Base-by-base conservation (phyloP, 2,329 filamentous ascomycete species). In the Arthrobotrys entomopaga region DNA sequence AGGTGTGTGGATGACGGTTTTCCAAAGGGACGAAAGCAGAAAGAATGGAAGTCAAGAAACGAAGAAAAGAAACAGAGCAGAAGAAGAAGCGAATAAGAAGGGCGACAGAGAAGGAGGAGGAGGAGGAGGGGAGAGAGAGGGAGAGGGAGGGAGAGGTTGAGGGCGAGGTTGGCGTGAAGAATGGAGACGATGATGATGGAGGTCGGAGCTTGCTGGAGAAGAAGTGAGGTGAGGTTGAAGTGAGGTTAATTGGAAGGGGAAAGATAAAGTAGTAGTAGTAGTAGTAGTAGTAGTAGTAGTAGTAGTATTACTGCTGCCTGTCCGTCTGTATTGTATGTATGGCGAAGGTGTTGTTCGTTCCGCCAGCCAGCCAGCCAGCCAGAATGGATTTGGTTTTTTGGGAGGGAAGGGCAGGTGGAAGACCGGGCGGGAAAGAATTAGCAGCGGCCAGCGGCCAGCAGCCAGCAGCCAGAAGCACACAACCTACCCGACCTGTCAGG, bases 381-480 rank as follows among this genome's bases (percentile, higher is more conserved):
- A 34, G 3, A 26, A 26, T 26, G 24, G 7, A n/a, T n/a, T 26
- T 34, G 29, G 5, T 34, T 34, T 34, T 34, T n/a, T n/a, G n/a
- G n/a, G n/a, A n/a, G n/a, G 29, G 29, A 8, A 34, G 54, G 64
- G 70, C 61, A 74, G 63, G 70, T 74, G 70, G 57, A 67, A 67
- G 63, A 65, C 34, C 34, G 59, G 58, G 56, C 56, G 61, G 69
- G 69, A 73, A 73, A 48, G 69, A 73, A 73, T 66, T 67, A 65
- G 67, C 61, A 64, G 43, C 48, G 26, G 38, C 46, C n/a, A 10
- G 10, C 58, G 43, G 24, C 48, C 10, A 40, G 16, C n/a, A n/a
- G n/a, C n/a, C n/a, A n/a, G n/a, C n/a, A n/a, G n/a, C n/a, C n/a
- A n/a, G n/a, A n/a, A 52, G 22, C 19, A 52, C 22, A 26, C 22